phyloP scores from a whole-genome alignment of 257 asterid genomes.

The Solanum infundibuliforme region DNA sequence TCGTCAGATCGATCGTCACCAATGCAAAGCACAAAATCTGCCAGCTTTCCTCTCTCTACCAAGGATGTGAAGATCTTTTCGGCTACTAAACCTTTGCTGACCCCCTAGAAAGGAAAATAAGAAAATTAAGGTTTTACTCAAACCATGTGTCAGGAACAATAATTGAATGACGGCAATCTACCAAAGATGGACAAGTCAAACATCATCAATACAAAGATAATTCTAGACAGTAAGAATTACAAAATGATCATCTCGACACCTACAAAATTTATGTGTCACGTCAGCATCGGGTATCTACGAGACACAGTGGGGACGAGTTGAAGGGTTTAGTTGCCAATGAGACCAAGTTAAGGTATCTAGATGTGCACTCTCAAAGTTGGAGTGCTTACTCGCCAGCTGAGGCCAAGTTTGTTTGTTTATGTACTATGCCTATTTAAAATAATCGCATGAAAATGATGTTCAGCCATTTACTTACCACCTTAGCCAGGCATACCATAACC shows the following conservation, averaged over 20 bases:
- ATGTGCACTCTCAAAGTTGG: neutral
- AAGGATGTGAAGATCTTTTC: constrained; percentile 66
- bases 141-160: neutral
- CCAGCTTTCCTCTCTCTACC: constrained; percentile 40
- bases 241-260: neutral
- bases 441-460: neutral
- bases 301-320: neutral
- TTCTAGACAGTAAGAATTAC: neutral
- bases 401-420: neutral
- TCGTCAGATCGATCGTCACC: constrained; percentile 93
- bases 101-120: constrained; percentile 38
- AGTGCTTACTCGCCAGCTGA: neutral
- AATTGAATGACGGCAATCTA: neutral
- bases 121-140: neutral
- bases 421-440: neutral
- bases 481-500: neutral
- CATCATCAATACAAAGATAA: neutral
- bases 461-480: neutral
- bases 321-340: neutral
- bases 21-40: constrained; percentile 78
- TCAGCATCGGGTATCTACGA: neutral
- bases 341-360: neutral
- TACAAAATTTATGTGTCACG: neutral
- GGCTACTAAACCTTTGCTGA: constrained; percentile 71
- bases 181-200: neutral